phyloP scores from a whole-genome alignment of 176 grass and related monocot species.

The Oryza officinalis region DNA sequence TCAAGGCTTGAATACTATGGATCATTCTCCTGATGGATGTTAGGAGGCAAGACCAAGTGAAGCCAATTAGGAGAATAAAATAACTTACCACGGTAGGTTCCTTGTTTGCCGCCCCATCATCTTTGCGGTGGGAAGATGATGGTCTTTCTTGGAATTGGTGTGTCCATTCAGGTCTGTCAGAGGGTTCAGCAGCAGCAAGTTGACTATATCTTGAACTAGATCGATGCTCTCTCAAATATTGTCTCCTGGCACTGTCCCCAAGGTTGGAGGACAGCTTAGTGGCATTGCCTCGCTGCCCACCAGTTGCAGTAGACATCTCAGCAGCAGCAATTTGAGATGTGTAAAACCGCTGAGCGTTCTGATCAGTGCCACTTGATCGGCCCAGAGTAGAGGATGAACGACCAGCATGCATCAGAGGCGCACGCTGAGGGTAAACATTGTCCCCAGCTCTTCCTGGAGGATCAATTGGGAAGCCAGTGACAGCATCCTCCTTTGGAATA shows the following conservation, averaged over 20 bases:
- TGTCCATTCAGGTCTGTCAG: conserved; percentile 62
- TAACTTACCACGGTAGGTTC: conserved; percentile 72
- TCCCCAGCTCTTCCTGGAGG: conserved; percentile 58
- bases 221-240: conserved; percentile 58
- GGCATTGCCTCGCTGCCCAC: conserved; percentile 58
- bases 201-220: conserved; percentile 68
- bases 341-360: conserved; percentile 55
- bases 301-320: conserved; percentile 58
- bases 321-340: conserved; percentile 48
- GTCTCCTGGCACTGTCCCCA: conserved; percentile 59
- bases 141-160: conserved; percentile 79
- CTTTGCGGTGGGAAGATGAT: conserved; percentile 85
- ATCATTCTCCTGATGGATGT: neutral
- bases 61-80: conserved; percentile 13
- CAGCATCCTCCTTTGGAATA: conserved; percentile 72
- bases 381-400: conserved; percentile 71
- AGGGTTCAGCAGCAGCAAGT: conserved; percentile 42
- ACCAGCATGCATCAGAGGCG: conserved; percentile 66
- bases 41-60: neutral
- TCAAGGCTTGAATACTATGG: conserved; percentile 3
- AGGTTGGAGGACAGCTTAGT: conserved; percentile 76
- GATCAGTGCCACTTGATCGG: conserved; percentile 57
- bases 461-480: conserved; percentile 71
- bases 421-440: conserved; percentile 57
- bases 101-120: conserved; percentile 60